A percentile compares a stretch with the other conserved stretches of the same genome.
These are phyloP conservation scores for Colletotrichum higginsianum DNA, from an alignment of 2,329 filamentous ascomycete species.

Conservation along the genomic window DNA sequence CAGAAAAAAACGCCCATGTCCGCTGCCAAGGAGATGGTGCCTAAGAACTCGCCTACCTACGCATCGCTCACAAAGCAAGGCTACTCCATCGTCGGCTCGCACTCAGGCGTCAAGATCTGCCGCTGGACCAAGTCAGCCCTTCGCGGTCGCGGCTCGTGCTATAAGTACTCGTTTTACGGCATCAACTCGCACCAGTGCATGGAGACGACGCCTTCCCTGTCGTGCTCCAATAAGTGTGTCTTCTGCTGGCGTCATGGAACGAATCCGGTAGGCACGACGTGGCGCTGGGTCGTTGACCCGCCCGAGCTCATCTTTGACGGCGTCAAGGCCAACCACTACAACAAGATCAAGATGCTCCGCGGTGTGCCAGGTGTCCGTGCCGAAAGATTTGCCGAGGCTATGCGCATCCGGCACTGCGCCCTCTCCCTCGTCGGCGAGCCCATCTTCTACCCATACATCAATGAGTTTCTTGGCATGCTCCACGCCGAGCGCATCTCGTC, in stretches of 20 bases:
- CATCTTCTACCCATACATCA: slow-evolving; percentile 99
- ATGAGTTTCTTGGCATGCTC: slow-evolving; percentile 87
- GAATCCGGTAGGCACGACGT: slow-evolving; percentile 95
- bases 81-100: slow-evolving; percentile 94
- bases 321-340: slow-evolving; percentile 92
- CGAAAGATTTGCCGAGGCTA: slow-evolving; percentile 92
- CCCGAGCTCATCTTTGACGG: slow-evolving; percentile 91
- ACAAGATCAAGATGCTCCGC: slow-evolving; percentile 97
- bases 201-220: slow-evolving; percentile 96
- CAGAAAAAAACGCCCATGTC: slow-evolving; percentile 61
- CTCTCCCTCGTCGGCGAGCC: slow-evolving; percentile 94
- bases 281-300: slow-evolving; percentile 95
- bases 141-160: slow-evolving; percentile 93
- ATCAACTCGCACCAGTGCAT: slow-evolving; percentile 98
- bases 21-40: slow-evolving; percentile 91
- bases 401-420: slow-evolving; percentile 94
- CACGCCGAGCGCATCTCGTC: slow-evolving; percentile 90
- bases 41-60: slow-evolving; percentile 90
- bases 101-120: slow-evolving; percentile 97
- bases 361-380: slow-evolving; percentile 93
- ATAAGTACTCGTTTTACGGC: slow-evolving; percentile 98
- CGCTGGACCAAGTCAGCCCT: slow-evolving; percentile 98
- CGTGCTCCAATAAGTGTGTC: slow-evolving; percentile 98
- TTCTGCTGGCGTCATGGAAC: slow-evolving; percentile 99
- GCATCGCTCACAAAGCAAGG: slow-evolving; percentile 94